These are phyloP conservation scores for Crithidia fasciculata DNA, from an alignment of 208 protist genomes.

Conservation along the genomic window DNA sequence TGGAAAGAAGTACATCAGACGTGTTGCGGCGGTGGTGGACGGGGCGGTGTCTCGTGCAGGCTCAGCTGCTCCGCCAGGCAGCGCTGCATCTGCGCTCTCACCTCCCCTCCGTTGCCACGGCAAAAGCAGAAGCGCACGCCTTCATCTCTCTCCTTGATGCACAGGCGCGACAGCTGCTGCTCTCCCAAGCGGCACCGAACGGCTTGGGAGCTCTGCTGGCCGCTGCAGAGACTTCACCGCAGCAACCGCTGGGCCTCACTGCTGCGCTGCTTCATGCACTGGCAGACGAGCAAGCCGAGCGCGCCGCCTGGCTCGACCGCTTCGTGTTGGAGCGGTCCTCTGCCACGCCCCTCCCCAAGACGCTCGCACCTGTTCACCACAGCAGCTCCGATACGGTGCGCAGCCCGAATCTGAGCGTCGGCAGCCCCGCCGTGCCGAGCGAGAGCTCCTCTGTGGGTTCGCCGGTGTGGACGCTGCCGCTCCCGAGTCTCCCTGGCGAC, in stretches of 20 bases:
- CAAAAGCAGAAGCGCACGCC: too few species aligned
- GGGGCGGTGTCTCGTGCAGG: constrained; percentile 18
- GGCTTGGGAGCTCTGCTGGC: background rate
- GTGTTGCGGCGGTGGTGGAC: constrained; percentile 30
- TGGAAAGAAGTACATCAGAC: background rate
- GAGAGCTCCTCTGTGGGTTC: constrained; percentile 16
- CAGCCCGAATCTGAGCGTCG: constrained; percentile 23
- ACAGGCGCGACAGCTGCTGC: constrained; percentile 10
- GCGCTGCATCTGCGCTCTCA: constrained; percentile 9
- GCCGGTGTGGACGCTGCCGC: constrained; percentile 22
- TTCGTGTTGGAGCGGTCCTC: constrained; percentile 14
- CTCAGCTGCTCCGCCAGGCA: constrained; percentile 19
- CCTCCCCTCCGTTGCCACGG: background rate
- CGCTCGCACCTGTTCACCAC: background rate
- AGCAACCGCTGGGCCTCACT: background rate
- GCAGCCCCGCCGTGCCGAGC: constrained; percentile 26
- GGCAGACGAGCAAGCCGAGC: constrained; percentile 9
- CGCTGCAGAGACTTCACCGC: background rate
- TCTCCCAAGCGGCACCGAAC: constrained; percentile 3
- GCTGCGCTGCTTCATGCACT: constrained; percentile 16
- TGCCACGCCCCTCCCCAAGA: background rate
- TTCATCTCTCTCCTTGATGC: background rate
- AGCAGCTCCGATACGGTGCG: background rate
- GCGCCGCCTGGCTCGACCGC: constrained; percentile 17
- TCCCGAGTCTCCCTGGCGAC: constrained; percentile 9